These are phyloP conservation scores for Jatropha podagrica DNA, from an alignment of 441 rosid species.

Conservation along the genomic window DNA sequence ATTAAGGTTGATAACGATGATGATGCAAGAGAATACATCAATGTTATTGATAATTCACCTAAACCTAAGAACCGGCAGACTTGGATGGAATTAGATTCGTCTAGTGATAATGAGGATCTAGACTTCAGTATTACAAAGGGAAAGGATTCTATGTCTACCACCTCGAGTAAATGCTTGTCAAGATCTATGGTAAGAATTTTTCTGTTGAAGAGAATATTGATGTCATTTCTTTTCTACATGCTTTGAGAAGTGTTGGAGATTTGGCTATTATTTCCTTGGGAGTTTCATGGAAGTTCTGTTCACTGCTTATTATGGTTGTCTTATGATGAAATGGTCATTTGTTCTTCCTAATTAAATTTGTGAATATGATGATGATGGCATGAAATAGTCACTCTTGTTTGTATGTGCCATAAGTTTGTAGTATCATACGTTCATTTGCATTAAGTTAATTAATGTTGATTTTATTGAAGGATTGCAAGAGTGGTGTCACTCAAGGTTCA, in stretches of 20 bases:
- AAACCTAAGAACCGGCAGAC: slow-evolving; percentile 35
- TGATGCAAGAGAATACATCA: slow-evolving; percentile 27
- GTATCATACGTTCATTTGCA: background rate
- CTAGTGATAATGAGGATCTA: slow-evolving; percentile 48
- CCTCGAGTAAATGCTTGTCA: slow-evolving; percentile 27
- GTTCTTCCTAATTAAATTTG: background rate
- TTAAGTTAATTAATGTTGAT: slow-evolving; percentile 9
- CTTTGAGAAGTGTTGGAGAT: background rate
- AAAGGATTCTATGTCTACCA: slow-evolving; percentile 20
- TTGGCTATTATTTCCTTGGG: background rate
- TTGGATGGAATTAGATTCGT: slow-evolving; percentile 62
- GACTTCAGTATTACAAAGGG: slow-evolving; percentile 25
- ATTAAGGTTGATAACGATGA: slow-evolving; percentile 19
- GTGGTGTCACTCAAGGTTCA: slow-evolving; percentile 41
- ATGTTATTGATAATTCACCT: slow-evolving; percentile 57
- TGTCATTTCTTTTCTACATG: background rate
- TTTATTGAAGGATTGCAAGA: slow-evolving; percentile 50
- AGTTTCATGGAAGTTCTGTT: background rate
- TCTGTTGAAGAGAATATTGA: background rate
- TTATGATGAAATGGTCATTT: background rate
- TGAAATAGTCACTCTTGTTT: background rate
- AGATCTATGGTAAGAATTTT: slow-evolving; percentile 48
- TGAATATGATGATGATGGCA: background rate
- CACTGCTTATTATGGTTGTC: background rate
- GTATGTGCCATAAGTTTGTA: background rate